Percentiles rank a stretch among this genome's conserved stretches.
Evolutionary conservation across 2,329 filamentous ascomycete species (phyloP).

Genomic region (Ilyonectria mors-panacis): DNA sequence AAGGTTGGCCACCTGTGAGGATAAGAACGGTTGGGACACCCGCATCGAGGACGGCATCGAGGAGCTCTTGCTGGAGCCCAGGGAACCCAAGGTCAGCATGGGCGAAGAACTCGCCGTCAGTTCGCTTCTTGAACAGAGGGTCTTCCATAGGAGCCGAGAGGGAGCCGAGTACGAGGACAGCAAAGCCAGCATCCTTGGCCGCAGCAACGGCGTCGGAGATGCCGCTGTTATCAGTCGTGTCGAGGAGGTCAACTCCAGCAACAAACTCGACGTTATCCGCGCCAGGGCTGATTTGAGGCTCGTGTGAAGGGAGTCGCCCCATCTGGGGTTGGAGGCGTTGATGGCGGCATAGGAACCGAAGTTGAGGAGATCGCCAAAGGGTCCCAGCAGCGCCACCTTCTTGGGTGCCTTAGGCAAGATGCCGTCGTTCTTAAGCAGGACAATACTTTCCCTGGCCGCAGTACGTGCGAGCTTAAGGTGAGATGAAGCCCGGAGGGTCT

Average conservation of each 20-base stretch:
- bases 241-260: slow-evolving; percentile 33
- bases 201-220: slow-evolving; percentile 44
- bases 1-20: slow-evolving; percentile 51
- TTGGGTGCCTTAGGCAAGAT: slow-evolving; percentile 65
- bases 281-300: slow-evolving; percentile 33
- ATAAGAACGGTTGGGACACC: slow-evolving; percentile 51
- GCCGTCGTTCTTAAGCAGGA: slow-evolving; percentile 75
- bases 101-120: slow-evolving; percentile 52
- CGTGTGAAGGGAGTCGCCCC: slow-evolving; percentile 36
- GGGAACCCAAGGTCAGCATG: slow-evolving; percentile 52
- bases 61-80: slow-evolving; percentile 52
- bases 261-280: slow-evolving; percentile 36
- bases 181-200: slow-evolving; percentile 48
- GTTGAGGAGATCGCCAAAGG: slow-evolving; percentile 48
- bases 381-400: slow-evolving; percentile 39
- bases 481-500: slow-evolving; percentile 28
- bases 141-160: slow-evolving; percentile 45
- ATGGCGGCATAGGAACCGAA: slow-evolving; percentile 38
- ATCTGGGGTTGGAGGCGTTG: slow-evolving; percentile 35
- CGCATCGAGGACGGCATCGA: slow-evolving; percentile 51
- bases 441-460: slow-evolving; percentile 54
- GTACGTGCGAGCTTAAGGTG: slow-evolving; percentile 32
- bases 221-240: slow-evolving; percentile 36
- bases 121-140: slow-evolving; percentile 50
- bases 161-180: slow-evolving; percentile 51